Evolutionary conservation across 495 filamentous ascomycete species (phyloP).

Genomic region (Hypomontagnella submonticulosa): DNA sequence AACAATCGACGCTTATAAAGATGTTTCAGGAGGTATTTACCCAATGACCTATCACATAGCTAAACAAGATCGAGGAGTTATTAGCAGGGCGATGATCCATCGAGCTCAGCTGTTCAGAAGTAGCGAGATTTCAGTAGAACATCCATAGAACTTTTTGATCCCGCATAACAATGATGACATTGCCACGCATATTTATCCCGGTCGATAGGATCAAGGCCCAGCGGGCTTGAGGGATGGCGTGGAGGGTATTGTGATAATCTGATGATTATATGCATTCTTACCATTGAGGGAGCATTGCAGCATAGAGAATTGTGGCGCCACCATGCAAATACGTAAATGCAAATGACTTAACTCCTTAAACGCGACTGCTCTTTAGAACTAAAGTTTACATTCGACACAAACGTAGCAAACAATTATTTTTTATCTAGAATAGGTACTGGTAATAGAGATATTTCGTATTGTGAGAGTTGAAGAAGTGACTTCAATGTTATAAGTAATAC

Average conservation of each 20-base stretch:
- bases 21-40: conserved; percentile 16
- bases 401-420: no score
- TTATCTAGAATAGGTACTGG: no score
- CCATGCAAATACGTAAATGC: no score
- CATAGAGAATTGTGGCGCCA: no score
- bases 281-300: no score
- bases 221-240: no score
- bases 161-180: conserved; percentile 22
- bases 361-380: no score
- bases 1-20: not conserved
- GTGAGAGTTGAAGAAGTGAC: not conserved
- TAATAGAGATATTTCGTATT: not conserved
- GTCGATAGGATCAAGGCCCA: not conserved
- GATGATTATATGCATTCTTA: no score
- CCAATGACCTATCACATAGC: conserved; percentile 14
- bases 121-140: conserved; percentile 1
- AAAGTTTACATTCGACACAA: no score
- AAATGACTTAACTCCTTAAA: no score
- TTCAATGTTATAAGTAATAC: not conserved
- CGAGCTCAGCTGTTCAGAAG: not conserved
- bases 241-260: no score
- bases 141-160: not conserved
- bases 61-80: not conserved
- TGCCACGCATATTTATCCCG: conserved; percentile 6
- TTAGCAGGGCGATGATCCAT: not conserved